Evolutionary conservation across 2,329 filamentous ascomycete species (phyloP).

Genomic region (Thermoascus crustaceus): DNA sequence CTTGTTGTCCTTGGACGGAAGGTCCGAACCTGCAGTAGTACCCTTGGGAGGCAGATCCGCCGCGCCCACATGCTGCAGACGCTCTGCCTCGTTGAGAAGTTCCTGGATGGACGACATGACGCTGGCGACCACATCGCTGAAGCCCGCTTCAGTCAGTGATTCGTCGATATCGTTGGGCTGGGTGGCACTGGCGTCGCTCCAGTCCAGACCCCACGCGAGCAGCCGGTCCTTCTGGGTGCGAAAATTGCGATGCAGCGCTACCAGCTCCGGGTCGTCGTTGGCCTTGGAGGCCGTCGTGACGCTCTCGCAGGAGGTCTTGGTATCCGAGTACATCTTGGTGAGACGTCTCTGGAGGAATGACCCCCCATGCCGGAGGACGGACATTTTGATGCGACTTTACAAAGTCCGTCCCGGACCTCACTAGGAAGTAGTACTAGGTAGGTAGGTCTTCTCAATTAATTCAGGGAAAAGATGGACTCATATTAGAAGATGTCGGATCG

Average conservation of each 20-base stretch:
- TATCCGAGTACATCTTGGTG: constrained; percentile 56
- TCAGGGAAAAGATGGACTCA: too few relatives aligned
- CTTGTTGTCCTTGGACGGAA: too few relatives aligned
- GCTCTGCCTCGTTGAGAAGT: constrained; percentile 54
- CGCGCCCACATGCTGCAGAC: constrained; percentile 43
- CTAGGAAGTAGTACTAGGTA: background rate
- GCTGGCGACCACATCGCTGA: constrained; percentile 56
- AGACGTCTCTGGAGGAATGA: constrained; percentile 42
- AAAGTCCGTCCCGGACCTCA: too few relatives aligned
- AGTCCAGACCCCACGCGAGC: constrained; percentile 58
- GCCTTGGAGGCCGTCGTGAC: constrained; percentile 43
- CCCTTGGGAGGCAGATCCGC: constrained; percentile 30
- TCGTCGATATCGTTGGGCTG: constrained; percentile 55
- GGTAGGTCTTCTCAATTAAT: too few relatives aligned
- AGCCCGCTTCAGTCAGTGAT: constrained; percentile 52
- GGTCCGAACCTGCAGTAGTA: too few relatives aligned
- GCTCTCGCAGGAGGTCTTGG: constrained; percentile 53
- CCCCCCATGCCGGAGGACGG: constrained; percentile 38
- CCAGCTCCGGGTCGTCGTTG: constrained; percentile 45
- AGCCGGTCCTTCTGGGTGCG: constrained; percentile 57
- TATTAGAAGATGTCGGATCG: too few relatives aligned
- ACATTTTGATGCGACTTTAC: constrained; percentile 37
- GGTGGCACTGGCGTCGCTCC: constrained; percentile 53
- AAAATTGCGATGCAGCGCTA: constrained; percentile 51
- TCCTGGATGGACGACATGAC: constrained; percentile 58